Evolutionary conservation across 306 rosid species (phyloP).

Genomic region (Oemleria cerasiformis): DNA sequence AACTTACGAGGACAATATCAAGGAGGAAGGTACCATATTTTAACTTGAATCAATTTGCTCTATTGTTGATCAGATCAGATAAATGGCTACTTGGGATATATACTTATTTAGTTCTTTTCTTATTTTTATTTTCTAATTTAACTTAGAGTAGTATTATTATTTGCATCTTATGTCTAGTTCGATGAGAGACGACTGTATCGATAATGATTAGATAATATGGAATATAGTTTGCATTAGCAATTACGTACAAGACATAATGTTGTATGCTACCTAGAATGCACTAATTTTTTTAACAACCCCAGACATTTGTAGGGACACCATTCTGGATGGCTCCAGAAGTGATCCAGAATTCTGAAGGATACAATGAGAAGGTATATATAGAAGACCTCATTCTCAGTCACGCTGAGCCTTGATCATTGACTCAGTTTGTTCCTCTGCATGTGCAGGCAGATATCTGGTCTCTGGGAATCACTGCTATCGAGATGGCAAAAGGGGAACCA

Average conservation of each 20-base stretch:
- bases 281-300: constrained; percentile 58
- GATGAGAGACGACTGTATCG: not conserved
- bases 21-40: constrained; percentile 81
- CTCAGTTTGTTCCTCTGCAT: constrained; percentile 30
- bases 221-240: not conserved
- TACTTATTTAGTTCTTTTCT: not conserved
- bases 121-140: not conserved
- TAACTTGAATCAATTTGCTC: constrained; percentile 1
- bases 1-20: constrained; percentile 95
- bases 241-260: not conserved
- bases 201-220: not conserved
- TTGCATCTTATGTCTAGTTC: constrained; percentile 7
- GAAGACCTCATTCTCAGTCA: constrained; percentile 6
- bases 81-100: constrained; percentile 19
- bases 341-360: constrained; percentile 94
- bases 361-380: constrained; percentile 84
- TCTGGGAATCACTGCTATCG: constrained; percentile 93
- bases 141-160: constrained; percentile 5
- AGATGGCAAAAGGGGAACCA: constrained; percentile 99
- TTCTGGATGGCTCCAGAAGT: constrained; percentile 99
- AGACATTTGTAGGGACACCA: constrained; percentile 99
- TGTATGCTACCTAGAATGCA: constrained; percentile 21
- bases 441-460: constrained; percentile 99
- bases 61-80: constrained; percentile 19
- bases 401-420: constrained; percentile 25